Base-by-base conservation (phyloP, 352 stramenopile genomes). In the Globisporangium paddicum region DNA sequence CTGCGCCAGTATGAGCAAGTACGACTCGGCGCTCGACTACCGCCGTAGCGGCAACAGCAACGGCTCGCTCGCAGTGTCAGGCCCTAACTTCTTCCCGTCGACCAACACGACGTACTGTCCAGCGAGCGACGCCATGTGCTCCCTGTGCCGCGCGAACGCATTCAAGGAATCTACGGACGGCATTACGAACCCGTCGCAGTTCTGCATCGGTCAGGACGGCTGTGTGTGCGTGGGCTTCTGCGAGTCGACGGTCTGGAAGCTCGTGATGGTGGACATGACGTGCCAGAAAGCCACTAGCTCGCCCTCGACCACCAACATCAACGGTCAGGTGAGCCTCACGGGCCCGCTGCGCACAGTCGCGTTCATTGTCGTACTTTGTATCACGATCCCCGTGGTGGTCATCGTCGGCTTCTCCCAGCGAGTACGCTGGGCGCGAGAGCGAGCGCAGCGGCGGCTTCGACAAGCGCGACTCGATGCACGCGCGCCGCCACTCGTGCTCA, bases 101-200 rank as follows among this genome's bases (percentile, higher is more conserved):
- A 73, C 60, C 30, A 82, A 86, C 62, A 75, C 77, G 19, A 80
- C 71, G 13, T 89, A 89, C 51, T 89, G 79, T 46, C 60, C 69
- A 13, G 42, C 63, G 8, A 48, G 63, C 30, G 79, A 87, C 50
- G 2, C 46, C 0, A 66, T 55, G 9, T 87, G 67, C 61, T 55
- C 40, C 7, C 55, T 60, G 42, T 76, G 66, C 62, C 61, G 57
- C 5, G 55, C 41, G 14, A 62, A 34, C 18, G 40, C 57, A 4
- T 76, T 75, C 34, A 63, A 72, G 28, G 48, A 63, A 8, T 74
- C 51, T 13, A 72, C 58, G 11, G 56, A 69, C 30, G 69, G 72
- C 30, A 42, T 59, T 41, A 32, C 56, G 38, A 62, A 77, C 35
- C 57, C 68, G 13, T 67, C 76, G 5, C 46, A 56, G 3, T 79